Percentiles rank a stretch among this genome's conserved stretches.
Evolutionary conservation across 257 asterid species (phyloP).

Genomic region (Przewalskia tangutica): DNA sequence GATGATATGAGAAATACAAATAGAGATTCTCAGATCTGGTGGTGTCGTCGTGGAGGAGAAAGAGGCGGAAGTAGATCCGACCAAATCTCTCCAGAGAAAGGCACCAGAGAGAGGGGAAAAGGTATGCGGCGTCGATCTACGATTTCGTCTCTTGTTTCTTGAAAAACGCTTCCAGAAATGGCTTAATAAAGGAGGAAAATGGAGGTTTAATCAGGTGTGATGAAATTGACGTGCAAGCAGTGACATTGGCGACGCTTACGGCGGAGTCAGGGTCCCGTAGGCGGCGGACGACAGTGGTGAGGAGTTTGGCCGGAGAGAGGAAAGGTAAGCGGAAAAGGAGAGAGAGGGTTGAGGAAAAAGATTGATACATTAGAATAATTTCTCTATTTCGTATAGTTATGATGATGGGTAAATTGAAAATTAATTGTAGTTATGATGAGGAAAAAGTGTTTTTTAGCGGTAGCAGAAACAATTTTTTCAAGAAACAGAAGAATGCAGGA

Average conservation of each 20-base stretch:
- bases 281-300: slow-evolving; percentile 60
- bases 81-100: too few relatives aligned
- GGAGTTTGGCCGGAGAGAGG: slow-evolving; percentile 42
- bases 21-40: too few relatives aligned
- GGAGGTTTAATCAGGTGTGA: slow-evolving; percentile 47
- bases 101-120: too few relatives aligned
- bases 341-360: too few relatives aligned
- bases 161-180: slow-evolving; percentile 52
- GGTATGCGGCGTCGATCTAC: slow-evolving; percentile 49
- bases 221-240: slow-evolving; percentile 54
- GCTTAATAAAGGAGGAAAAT: slow-evolving; percentile 47
- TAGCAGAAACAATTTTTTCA: not conserved
- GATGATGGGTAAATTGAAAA: too few relatives aligned
- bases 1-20: too few relatives aligned
- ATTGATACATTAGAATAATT: too few relatives aligned
- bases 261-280: slow-evolving; percentile 69
- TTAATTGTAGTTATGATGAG: too few relatives aligned
- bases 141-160: slow-evolving; percentile 49
- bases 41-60: too few relatives aligned
- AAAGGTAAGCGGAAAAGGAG: slow-evolving; percentile 30
- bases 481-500: not conserved
- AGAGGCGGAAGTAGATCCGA: too few relatives aligned
- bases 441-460: too few relatives aligned
- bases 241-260: slow-evolving; percentile 59
- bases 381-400: too few relatives aligned